Evolutionary conservation across 176 grass and related monocot genomes (phyloP).

Genomic region (Avena insularis): DNA sequence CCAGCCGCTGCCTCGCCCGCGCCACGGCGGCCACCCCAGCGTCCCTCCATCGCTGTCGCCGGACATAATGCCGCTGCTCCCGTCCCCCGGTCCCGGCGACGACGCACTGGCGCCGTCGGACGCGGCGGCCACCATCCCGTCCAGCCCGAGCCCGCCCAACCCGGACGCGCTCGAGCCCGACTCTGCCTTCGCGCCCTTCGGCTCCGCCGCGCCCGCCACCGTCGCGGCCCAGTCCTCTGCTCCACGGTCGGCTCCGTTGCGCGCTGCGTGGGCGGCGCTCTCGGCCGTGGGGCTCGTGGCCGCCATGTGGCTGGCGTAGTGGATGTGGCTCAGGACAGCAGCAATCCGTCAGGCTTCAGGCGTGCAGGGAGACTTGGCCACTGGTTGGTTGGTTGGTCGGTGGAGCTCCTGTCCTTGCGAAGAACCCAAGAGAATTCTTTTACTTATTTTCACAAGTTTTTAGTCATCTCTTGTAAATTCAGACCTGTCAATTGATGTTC

Average conservation of each 20-base stretch:
- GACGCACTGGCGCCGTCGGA: slow-evolving; percentile 39
- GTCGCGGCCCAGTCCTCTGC: slow-evolving; percentile 42
- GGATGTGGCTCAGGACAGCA: slow-evolving; percentile 5
- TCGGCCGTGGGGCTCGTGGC: slow-evolving; percentile 32
- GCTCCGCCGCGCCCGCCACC: slow-evolving; percentile 56
- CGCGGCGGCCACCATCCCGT: slow-evolving; percentile 67
- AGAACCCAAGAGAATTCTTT: not conserved
- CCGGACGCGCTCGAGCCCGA: slow-evolving; percentile 75
- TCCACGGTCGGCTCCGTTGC: not conserved
- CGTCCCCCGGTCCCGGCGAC: slow-evolving; percentile 45
- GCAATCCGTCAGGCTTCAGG: not conserved
- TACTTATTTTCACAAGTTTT: not conserved
- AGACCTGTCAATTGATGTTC: not conserved
- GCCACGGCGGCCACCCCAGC: not conserved
- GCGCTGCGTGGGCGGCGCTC: slow-evolving; percentile 26
- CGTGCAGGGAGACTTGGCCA: slow-evolving; percentile 45
- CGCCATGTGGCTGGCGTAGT: slow-evolving; percentile 54
- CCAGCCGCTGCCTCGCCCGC: slow-evolving; percentile 40
- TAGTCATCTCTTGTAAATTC: slow-evolving; percentile 38
- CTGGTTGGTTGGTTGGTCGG: not conserved
- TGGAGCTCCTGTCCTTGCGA: not conserved
- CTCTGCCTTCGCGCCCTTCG: slow-evolving; percentile 62
- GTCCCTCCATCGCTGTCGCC: slow-evolving; percentile 54
- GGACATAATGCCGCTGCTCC: slow-evolving; percentile 71
- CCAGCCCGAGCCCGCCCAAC: slow-evolving; percentile 94